These are phyloP conservation scores for Omphalea diandra DNA, from an alignment of 441 rosid species.

Conservation along the genomic window DNA sequence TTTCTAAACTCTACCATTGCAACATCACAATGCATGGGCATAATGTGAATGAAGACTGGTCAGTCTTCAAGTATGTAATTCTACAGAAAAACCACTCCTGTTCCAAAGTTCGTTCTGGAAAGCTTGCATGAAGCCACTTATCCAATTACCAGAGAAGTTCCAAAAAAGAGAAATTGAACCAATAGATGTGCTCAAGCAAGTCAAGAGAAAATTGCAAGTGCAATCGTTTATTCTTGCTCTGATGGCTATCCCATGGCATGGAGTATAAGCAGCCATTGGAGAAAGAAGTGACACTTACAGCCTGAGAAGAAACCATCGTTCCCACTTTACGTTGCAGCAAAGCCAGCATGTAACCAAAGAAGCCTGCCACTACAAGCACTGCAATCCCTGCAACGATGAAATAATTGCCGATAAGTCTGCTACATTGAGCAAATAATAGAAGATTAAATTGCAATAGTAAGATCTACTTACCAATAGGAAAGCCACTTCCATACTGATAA, in stretches of 20 bases:
- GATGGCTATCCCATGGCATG: slow-evolving; percentile 10
- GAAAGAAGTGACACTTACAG: slow-evolving; percentile 40
- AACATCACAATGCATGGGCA: slow-evolving; percentile 7
- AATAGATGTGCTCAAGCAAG: not conserved
- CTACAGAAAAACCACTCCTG: not conserved
- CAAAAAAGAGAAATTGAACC: not conserved
- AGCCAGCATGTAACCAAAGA: slow-evolving; percentile 52
- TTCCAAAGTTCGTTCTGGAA: not conserved
- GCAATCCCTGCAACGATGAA: slow-evolving; percentile 37
- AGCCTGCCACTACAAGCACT: slow-evolving; percentile 70
- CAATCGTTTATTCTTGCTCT: not conserved
- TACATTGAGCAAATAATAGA: not conserved
- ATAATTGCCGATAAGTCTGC: not conserved
- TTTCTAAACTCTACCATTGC: not conserved
- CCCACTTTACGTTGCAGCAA: slow-evolving; percentile 51
- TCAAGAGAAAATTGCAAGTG: slow-evolving; percentile 2
- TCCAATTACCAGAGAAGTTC: not conserved
- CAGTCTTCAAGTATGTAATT: not conserved
- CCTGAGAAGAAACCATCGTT: slow-evolving; percentile 59
- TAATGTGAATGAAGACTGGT: not conserved
- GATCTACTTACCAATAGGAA: slow-evolving; percentile 38
- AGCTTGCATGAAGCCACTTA: not conserved
- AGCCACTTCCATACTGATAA: slow-evolving; percentile 56
- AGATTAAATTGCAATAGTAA: not conserved
- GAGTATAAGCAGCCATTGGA: slow-evolving; percentile 1